These are phyloP conservation scores for Gossypium australe DNA, from an alignment of 345 rosid species.

Conservation along the genomic window DNA sequence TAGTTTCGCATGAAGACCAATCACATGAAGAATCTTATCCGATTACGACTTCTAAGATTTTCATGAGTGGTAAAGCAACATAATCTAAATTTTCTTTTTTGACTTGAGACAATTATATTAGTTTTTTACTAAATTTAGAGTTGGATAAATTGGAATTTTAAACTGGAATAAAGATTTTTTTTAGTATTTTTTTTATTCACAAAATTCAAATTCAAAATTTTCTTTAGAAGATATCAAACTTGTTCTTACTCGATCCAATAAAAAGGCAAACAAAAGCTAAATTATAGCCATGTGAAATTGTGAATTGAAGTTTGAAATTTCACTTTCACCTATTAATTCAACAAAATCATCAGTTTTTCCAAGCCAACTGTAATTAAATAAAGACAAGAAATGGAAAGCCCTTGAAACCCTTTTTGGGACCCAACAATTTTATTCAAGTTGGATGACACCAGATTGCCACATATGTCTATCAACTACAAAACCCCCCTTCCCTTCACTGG, in stretches of 20 bases:
- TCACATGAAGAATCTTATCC: slow-evolving; percentile 60
- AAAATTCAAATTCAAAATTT: too few relatives aligned
- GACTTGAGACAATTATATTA: too few relatives aligned
- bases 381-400: slow-evolving; percentile 7
- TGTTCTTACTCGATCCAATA: too few relatives aligned
- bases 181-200: too few relatives aligned
- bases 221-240: too few relatives aligned
- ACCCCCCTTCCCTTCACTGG: slow-evolving; percentile 27
- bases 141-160: too few relatives aligned
- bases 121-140: too few relatives aligned
- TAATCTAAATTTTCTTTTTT: too few relatives aligned
- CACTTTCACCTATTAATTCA: slow-evolving; percentile 29
- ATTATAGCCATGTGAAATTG: slow-evolving; percentile 24
- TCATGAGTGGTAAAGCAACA: slow-evolving; percentile 28
- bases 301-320: slow-evolving; percentile 30
- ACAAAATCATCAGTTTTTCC: slow-evolving; percentile 31
- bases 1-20: not conserved
- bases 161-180: too few relatives aligned
- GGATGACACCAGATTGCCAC: slow-evolving; percentile 55
- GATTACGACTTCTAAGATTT: slow-evolving; percentile 40
- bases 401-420: slow-evolving; percentile 37
- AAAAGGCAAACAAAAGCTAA: not conserved
- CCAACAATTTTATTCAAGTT: slow-evolving; percentile 37
- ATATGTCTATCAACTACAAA: slow-evolving; percentile 43
- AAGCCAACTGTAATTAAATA: slow-evolving; percentile 40